Evolutionary conservation across 495 filamentous ascomycete species (phyloP).

Genomic region (Podospora fimiseda): DNA sequence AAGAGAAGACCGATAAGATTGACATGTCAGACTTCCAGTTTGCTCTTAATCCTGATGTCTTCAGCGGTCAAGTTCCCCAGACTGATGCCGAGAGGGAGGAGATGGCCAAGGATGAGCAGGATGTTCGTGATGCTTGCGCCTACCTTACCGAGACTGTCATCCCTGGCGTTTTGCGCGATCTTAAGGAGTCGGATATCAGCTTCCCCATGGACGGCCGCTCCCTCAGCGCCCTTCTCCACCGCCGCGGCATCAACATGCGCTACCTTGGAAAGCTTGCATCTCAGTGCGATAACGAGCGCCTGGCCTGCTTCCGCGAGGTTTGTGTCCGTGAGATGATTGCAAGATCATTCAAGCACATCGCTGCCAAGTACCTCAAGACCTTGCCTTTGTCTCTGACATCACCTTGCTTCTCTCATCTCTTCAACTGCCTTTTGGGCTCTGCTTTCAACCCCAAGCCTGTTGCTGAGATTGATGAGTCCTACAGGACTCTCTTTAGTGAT

Average conservation of each 20-base stretch:
- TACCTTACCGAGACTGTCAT: conserved; percentile 70
- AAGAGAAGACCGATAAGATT: conserved; percentile 40
- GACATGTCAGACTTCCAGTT: conserved; percentile 80
- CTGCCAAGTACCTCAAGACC: conserved; percentile 69
- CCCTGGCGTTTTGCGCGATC: conserved; percentile 65
- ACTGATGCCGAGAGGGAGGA: conserved; percentile 84
- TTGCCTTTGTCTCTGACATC: conserved; percentile 72
- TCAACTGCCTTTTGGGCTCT: conserved; percentile 88
- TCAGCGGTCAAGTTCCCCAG: conserved; percentile 84
- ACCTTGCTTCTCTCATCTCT: conserved; percentile 73
- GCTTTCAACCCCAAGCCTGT: conserved; percentile 68
- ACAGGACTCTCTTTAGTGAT: conserved; percentile 71
- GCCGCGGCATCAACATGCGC: conserved; percentile 93
- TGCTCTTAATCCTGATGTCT: conserved; percentile 89
- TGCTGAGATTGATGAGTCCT: conserved; percentile 66
- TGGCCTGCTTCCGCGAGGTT: conserved; percentile 69
- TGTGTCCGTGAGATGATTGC: conserved; percentile 88
- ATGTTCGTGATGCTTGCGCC: conserved; percentile 77
- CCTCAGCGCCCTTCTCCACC: conserved; percentile 82
- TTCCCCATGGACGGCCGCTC: conserved; percentile 98
- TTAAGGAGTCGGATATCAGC: conserved; percentile 86
- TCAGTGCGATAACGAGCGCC: conserved; percentile 60
- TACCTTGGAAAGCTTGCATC: conserved; percentile 82
- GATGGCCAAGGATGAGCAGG: conserved; percentile 77
- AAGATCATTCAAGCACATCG: conserved; percentile 88